Conservation (phyloP, 176 grass and related monocot species). For the Eleusine coracana region DNA sequence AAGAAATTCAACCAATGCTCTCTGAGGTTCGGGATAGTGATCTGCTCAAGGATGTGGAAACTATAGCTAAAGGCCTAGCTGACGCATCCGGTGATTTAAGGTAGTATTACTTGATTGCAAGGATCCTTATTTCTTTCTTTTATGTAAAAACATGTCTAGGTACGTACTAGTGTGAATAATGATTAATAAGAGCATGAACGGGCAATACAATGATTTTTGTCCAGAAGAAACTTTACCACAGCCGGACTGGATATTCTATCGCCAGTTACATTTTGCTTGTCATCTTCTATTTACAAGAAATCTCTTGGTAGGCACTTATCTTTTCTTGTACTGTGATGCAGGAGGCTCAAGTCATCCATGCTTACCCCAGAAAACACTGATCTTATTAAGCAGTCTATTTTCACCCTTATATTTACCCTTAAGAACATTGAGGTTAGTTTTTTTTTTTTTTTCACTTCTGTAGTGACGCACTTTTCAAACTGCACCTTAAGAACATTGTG, state of each 20-base stretch:
- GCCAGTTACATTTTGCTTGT: not conserved
- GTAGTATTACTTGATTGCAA: slow-evolving; percentile 36
- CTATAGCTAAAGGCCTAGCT: slow-evolving; percentile 82
- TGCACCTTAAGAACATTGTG: not conserved
- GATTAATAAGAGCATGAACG: not conserved
- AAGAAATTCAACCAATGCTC: slow-evolving; percentile 90
- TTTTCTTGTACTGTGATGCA: slow-evolving; percentile 40
- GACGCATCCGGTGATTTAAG: slow-evolving; percentile 84
- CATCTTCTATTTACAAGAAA: not conserved
- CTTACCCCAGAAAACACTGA: slow-evolving; percentile 82
- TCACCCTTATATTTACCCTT: slow-evolving; percentile 87
- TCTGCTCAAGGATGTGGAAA: slow-evolving; percentile 91
- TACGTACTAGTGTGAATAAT: not conserved
- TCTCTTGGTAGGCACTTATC: not conserved
- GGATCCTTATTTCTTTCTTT: slow-evolving; percentile 6
- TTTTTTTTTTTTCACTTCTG: not conserved
- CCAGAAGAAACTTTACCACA: no score
- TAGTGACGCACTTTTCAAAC: slow-evolving; percentile 1
- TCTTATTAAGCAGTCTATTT: slow-evolving; percentile 87
- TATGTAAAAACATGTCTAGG: not conserved
- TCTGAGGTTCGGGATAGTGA: slow-evolving; percentile 70
- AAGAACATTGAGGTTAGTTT: slow-evolving; percentile 87
- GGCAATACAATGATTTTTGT: no score
- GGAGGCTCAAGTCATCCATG: slow-evolving; percentile 77
- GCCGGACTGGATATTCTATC: no score